A percentile compares a stretch with the other conserved stretches of the same genome.
Conservation (phyloP, 2,329 filamentous ascomycete genomes). For the Trichoderma harzianum region DNA sequence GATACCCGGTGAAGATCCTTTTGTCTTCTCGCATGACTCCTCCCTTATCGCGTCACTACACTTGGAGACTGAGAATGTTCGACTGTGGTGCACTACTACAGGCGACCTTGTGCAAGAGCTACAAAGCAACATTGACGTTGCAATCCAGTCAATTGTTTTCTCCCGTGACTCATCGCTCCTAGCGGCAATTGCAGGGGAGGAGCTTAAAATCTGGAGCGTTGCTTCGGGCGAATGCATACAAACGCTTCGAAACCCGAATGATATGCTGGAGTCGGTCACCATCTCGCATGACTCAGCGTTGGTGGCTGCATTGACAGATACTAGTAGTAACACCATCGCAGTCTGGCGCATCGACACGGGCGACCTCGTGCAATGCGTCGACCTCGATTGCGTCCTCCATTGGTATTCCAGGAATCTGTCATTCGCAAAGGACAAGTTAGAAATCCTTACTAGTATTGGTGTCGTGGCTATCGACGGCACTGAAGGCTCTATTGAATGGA, state of each 20-base stretch:
- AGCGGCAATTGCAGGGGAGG: not conserved
- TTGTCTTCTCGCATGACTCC: not conserved
- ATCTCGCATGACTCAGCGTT: not conserved
- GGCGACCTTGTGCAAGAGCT: not conserved
- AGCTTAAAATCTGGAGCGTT: not conserved
- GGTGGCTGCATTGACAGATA: not conserved
- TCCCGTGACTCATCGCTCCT: not conserved
- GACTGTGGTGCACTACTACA: not conserved
- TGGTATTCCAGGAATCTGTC: not conserved
- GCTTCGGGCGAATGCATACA: not conserved
- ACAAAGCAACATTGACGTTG: not conserved
- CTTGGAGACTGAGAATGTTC: not conserved
- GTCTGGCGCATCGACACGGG: not conserved
- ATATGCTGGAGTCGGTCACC: not conserved
- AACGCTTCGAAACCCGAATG: not conserved
- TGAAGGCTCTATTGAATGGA: not conserved
- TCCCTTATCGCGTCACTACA: not conserved
- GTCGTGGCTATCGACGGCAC: not conserved
- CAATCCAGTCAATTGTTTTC: not conserved
- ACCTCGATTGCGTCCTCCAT: fast-evolving
- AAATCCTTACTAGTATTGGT: not conserved
- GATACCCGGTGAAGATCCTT: fast-evolving
- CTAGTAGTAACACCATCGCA: not conserved
- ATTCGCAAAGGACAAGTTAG: not conserved
- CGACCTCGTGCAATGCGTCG: not conserved